phyloP scores from a whole-genome alignment of 1,284 basidiomycete genomes.

The Rhodotorula sp. region DNA sequence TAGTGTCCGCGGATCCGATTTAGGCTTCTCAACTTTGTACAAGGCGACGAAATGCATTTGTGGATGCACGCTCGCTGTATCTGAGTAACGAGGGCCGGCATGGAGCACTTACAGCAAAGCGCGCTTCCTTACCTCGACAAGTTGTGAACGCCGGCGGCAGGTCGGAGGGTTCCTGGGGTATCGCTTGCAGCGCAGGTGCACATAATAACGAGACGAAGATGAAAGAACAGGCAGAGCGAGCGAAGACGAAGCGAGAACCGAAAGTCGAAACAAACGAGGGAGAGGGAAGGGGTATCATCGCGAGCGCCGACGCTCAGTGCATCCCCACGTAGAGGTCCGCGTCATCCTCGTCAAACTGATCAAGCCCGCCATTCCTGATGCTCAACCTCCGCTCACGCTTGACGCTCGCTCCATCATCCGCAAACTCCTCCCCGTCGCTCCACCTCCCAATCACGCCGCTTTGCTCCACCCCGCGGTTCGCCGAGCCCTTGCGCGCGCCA shows the following conservation, averaged over 20 bases:
- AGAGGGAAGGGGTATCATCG: not conserved
- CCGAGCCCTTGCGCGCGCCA: not conserved
- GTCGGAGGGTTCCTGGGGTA: no score
- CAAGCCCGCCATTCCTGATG: conserved; percentile 30
- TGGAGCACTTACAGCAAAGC: no score
- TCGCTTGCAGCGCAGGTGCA: no score
- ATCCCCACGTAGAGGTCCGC: conserved; percentile 24
- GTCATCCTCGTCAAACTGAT: conserved; percentile 11
- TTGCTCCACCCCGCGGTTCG: not conserved
- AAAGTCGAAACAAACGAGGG: not conserved
- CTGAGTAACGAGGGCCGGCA: no score
- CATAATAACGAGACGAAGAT: no score
- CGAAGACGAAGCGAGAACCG: not conserved
- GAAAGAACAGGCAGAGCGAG: not conserved
- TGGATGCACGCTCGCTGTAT: no score
- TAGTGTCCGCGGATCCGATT: no score
- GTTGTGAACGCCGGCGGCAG: no score
- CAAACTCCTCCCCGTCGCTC: conserved; percentile 1
- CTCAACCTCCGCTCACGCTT: conserved; percentile 16
- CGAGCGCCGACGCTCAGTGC: conserved; percentile 2
- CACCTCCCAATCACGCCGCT: not conserved
- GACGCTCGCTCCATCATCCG: not conserved
- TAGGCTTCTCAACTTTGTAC: no score
- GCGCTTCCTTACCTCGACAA: no score
- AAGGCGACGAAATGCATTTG: no score